These are phyloP conservation scores for Sphaerulina musiva DNA, from an alignment of 2,329 filamentous ascomycete species.

Conservation along the genomic window DNA sequence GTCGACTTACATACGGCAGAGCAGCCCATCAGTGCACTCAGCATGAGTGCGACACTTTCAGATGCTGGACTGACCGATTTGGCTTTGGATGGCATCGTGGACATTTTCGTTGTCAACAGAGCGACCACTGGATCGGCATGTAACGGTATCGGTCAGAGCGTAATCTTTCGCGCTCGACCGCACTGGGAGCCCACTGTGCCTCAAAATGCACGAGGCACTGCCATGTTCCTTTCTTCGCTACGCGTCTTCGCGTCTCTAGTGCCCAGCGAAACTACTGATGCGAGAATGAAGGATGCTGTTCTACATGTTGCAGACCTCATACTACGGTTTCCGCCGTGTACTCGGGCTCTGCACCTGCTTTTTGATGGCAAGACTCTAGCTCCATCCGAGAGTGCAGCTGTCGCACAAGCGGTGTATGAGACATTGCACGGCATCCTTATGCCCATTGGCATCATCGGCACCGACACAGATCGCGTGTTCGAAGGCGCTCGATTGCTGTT, in stretches of 20 bases:
- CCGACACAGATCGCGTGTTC: slow-evolving; percentile 26
- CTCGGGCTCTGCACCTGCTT: slow-evolving; percentile 32
- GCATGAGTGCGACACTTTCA: slow-evolving; percentile 18
- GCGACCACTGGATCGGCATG: background rate
- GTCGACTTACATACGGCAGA: slow-evolving; percentile 32
- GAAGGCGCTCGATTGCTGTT: slow-evolving; percentile 35
- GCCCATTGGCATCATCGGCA: slow-evolving; percentile 27
- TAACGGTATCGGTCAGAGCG: slow-evolving; percentile 19
- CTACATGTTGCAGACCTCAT: slow-evolving; percentile 31
- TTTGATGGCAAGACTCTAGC: slow-evolving; percentile 31
- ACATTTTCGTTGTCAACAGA: slow-evolving; percentile 29
- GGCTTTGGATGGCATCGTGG: slow-evolving; percentile 22
- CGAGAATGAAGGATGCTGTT: slow-evolving; percentile 22
- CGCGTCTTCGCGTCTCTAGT: slow-evolving; percentile 28
- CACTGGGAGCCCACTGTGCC: slow-evolving; percentile 28
- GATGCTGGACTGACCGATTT: slow-evolving; percentile 20
- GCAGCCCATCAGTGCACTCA: slow-evolving; percentile 25
- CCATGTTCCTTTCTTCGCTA: slow-evolving; percentile 34
- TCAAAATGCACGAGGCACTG: slow-evolving; percentile 32
- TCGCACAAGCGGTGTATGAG: slow-evolving; percentile 30
- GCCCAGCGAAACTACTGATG: slow-evolving; percentile 19
- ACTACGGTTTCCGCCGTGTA: slow-evolving; percentile 32
- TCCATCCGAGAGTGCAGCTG: slow-evolving; percentile 29
- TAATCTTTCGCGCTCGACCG: slow-evolving; percentile 24
- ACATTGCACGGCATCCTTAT: slow-evolving; percentile 27